Evolutionary conservation across 257 asterid genomes (phyloP), one percentile per base, ranked within the genome.

Genomic region (Nicotiana otophora): DNA sequence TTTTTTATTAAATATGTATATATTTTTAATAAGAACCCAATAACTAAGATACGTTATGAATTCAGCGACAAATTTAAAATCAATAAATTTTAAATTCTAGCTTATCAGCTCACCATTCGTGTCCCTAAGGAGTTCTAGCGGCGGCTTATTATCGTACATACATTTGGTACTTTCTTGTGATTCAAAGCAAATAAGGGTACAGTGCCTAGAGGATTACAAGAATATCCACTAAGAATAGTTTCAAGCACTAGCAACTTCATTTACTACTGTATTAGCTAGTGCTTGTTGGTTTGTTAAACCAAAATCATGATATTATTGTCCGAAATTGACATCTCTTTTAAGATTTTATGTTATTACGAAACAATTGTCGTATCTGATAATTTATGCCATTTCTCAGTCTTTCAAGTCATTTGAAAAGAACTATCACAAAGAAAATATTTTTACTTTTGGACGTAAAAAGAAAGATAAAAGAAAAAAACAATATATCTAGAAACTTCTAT

Each of bases 211-310:
- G 62, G 63, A 74, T 74, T 74, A 48, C 63, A 48, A 51, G 63
- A 74, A 74, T 74, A 7, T 26, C 46, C 80, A 74, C 80, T 51
- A 14, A 74, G 28, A 74, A 74, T 74, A 74, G 80, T 51, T 51
- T 61, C 46, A 51, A 74, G 42, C 80, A 74, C 26, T 74, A 26
- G 63, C 14, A 7, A 33, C 7, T 14, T 31, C 75, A 67, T 67
- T 67, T 31, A 17, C 26, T 33, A 17, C 48, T 66, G 26, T 31
- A 33, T 23, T 33, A 31, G 14, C 39, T 74, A 48, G 80, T 74
- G 63, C 46, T 26, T 39, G 36, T 12, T 48, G 62, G 15, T 48
- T 48, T 74, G 23, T 33, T 48, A 48, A 23, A 74, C 28, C 15
- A 3, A 74, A 39, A 48, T 23, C 4, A 48, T 74, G 39, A 48